phyloP scores from a whole-genome alignment of 2,329 filamentous ascomycete genomes.

The Epichloe glyceriae region DNA sequence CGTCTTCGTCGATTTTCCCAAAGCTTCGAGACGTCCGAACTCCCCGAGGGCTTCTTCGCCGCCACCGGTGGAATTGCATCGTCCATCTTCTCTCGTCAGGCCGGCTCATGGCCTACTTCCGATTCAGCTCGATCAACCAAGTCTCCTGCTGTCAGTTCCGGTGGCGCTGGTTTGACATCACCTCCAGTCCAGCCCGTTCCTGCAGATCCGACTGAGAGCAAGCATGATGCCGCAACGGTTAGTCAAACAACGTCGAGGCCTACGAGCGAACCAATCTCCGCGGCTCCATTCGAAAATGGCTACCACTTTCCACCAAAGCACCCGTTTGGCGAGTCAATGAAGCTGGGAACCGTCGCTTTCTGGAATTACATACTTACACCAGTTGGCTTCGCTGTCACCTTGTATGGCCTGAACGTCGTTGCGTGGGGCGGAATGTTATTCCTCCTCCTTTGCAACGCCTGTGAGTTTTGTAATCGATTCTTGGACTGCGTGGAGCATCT shows the following conservation, averaged over 20 bases:
- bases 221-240: conserved; percentile 8
- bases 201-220: conserved; percentile 2
- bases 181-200: neutral
- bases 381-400: conserved; percentile 59
- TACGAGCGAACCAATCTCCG: conserved; percentile 14
- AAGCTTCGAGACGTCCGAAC: conserved; percentile 31
- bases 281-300: conserved; percentile 43
- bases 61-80: conserved; percentile 34
- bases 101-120: conserved; percentile 9
- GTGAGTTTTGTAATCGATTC: conserved; percentile 8
- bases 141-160: neutral
- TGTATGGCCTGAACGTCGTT: conserved; percentile 73
- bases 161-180: neutral
- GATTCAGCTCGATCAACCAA: conserved; percentile 10
- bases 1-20: conserved; percentile 20
- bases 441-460: conserved; percentile 62
- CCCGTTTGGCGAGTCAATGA: conserved; percentile 44
- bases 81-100: conserved; percentile 20
- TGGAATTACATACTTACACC: conserved; percentile 65
- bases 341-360: conserved; percentile 46
- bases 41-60: conserved; percentile 34
- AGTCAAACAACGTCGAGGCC: conserved; percentile 10
- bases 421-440: conserved; percentile 91
- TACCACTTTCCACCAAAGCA: conserved; percentile 53
- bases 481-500: neutral